These are phyloP conservation scores for Blumeria graminis DNA, from an alignment of 2,329 filamentous ascomycete species.

Conservation along the genomic window DNA sequence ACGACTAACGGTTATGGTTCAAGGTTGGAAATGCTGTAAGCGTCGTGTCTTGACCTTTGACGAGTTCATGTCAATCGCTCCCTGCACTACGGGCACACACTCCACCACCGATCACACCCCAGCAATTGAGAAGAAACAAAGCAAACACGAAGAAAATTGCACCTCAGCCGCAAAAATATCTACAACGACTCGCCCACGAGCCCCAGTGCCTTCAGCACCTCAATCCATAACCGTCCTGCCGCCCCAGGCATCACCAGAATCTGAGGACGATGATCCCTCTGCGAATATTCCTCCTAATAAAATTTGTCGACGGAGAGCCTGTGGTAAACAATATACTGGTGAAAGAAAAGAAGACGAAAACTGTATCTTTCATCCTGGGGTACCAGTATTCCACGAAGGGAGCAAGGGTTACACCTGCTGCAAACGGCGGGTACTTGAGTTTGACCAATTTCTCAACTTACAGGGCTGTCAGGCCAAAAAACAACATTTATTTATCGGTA, in stretches of 20 bases:
- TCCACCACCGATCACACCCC: slow-evolving; percentile 57
- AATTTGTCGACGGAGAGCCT: slow-evolving; percentile 56
- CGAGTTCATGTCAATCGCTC: slow-evolving; percentile 81
- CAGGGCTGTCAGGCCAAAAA: slow-evolving; percentile 67
- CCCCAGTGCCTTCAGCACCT: slow-evolving; percentile 20
- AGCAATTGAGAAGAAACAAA: slow-evolving; percentile 30
- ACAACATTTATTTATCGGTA: slow-evolving; percentile 66
- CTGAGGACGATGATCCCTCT: slow-evolving; percentile 65
- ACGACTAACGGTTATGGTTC: background rate
- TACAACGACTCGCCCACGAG: slow-evolving; percentile 16
- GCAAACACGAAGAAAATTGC: slow-evolving; percentile 16
- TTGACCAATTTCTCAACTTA: slow-evolving; percentile 95
- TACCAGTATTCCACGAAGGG: slow-evolving; percentile 87
- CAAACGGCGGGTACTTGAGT: slow-evolving; percentile 83
- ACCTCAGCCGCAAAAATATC: slow-evolving; percentile 2
- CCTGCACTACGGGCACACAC: slow-evolving; percentile 83
- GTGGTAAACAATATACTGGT: slow-evolving; percentile 40
- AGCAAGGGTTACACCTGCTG: slow-evolving; percentile 97
- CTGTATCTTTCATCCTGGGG: slow-evolving; percentile 74
- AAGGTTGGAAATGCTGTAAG: slow-evolving; percentile 98
- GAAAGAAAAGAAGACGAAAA: slow-evolving; percentile 41
- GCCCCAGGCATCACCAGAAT: slow-evolving; percentile 44
- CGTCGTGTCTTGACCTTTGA: slow-evolving; percentile 90
- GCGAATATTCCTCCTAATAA: slow-evolving; percentile 49
- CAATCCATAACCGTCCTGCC: slow-evolving; percentile 17